Base-by-base conservation (phyloP, 352 stramenopile genomes). In the Phytophthora sp. region DNA sequence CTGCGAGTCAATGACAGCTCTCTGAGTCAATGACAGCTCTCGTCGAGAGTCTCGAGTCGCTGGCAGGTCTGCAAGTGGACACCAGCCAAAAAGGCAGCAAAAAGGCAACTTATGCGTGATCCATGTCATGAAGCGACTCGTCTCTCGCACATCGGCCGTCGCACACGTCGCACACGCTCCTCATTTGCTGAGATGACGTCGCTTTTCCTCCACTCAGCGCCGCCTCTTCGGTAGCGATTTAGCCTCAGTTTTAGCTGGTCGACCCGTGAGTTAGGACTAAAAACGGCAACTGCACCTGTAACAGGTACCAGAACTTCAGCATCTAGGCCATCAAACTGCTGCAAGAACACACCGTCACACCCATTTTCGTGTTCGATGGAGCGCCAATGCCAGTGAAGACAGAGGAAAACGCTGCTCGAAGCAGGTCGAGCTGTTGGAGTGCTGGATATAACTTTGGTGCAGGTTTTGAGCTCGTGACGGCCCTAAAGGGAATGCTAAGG, bases 351-450 rank as follows among this genome's bases (percentile, higher is more conserved):
- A 66, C 84, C 7, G 79, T 98, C 52, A 92, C 74, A 12, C 94
- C 92, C 13, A 74, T 96, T 20, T 77, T 99, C 10, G 93, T 98
- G 9, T 98, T 99, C 28, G 96, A 99, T 64, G 96, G 95, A n/a
- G 94, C 82, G 9, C 66, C 88, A 50, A 45, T 98, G 20, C 93
- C 95, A 0, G 86, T 88, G 7, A 99, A 99, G 67, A 69, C 63
- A 3, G 76, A 76, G 23, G 76, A 88, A 28, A 91, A 91, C 31
- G 54, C 56, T 12, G 41, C 46, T 18, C 67, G 86, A 54, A 72
- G 77, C 54, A 79, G 72, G 82, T 92, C 31, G 27, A 54, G 21
- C 3, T 24, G 28, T 12, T 54, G 17, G 9, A 21, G 17, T 13
- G 13, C 2, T 21, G 26, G 17, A 15, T 66, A 60, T 49, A 56